Percentiles rank a stretch among this genome's conserved stretches.
These are phyloP conservation scores for Cryptosporidium tyzzeri DNA, from an alignment of 169 alveolate genomes.

Conservation along the genomic window DNA sequence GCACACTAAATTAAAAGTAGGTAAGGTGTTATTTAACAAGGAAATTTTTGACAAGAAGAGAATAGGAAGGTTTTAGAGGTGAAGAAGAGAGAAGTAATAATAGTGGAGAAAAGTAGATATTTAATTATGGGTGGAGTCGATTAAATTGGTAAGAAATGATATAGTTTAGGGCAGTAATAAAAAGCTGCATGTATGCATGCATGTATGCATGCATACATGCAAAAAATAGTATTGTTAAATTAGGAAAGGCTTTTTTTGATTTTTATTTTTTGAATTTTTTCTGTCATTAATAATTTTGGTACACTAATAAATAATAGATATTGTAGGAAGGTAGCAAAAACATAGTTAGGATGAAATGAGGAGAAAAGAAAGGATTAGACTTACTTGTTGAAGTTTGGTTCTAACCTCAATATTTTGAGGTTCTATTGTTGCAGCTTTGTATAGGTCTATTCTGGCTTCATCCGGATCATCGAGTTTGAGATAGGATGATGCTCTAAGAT, in stretches of 20 bases:
- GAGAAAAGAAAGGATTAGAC: neutral
- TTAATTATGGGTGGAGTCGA: neutral
- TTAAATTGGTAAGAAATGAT: neutral
- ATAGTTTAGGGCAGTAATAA: too few species aligned
- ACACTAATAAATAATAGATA: neutral
- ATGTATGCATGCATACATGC: neutral
- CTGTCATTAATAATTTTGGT: slow-evolving; percentile 27
- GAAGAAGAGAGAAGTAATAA: neutral
- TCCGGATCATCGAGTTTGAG: slow-evolving; percentile 37
- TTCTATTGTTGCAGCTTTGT: slow-evolving; percentile 60
- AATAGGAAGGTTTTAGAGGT: neutral
- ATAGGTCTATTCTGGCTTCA: slow-evolving; percentile 52
- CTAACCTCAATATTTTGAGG: slow-evolving; percentile 61
- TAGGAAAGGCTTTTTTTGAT: neutral
- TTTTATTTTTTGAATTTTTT: slow-evolving; percentile 1
- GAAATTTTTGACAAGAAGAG: neutral
- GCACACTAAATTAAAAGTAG: slow-evolving; percentile 7
- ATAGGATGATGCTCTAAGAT: slow-evolving; percentile 55
- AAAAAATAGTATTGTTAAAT: neutral
- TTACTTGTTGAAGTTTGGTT: slow-evolving; percentile 55
- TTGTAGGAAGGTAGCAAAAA: neutral
- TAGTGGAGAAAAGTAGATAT: neutral
- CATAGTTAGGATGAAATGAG: neutral
- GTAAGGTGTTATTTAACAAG: neutral
- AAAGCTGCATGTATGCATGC: neutral